Evolutionary conservation across 2,329 filamentous ascomycete species (phyloP).

Genomic region (Pseudogymnoascus sp.): DNA sequence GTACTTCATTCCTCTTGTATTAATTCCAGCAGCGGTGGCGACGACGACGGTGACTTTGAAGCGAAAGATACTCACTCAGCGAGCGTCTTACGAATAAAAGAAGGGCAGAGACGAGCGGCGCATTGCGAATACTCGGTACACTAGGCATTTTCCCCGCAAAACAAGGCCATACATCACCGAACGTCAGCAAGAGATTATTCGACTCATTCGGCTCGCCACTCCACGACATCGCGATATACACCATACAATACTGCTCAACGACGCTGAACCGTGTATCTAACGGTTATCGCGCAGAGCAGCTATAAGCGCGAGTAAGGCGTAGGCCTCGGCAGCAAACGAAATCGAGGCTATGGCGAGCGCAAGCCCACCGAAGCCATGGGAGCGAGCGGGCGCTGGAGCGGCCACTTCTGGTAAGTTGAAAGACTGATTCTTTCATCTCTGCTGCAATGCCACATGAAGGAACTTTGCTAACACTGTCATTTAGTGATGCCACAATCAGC

Average conservation of each 20-base stretch:
- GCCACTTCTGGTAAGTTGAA: conserved; percentile 24
- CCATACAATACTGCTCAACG: neutral
- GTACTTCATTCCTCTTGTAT: conserved; percentile 2
- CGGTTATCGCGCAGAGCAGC: neutral
- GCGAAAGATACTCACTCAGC: neutral
- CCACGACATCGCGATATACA: neutral
- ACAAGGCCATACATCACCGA: neutral
- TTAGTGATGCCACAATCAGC: conserved; percentile 31
- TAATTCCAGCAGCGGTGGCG: neutral
- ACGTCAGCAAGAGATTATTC: neutral
- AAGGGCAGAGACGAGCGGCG: neutral
- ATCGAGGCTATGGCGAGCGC: conserved; percentile 39
- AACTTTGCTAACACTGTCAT: conserved; percentile 14
- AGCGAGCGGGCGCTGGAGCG: conserved; percentile 57
- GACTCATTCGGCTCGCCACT: neutral
- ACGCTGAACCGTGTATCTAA: neutral
- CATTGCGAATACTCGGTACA: neutral
- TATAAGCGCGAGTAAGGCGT: neutral
- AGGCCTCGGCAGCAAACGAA: conserved; percentile 11
- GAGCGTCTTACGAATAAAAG: neutral
- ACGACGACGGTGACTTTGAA: neutral
- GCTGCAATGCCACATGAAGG: neutral
- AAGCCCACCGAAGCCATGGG: conserved; percentile 97
- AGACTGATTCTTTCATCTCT: neutral
- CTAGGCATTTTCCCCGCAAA: conserved; percentile 3